Conservation (phyloP, 176 grass and related monocot species). For the Eremochloa ophiuroides region DNA sequence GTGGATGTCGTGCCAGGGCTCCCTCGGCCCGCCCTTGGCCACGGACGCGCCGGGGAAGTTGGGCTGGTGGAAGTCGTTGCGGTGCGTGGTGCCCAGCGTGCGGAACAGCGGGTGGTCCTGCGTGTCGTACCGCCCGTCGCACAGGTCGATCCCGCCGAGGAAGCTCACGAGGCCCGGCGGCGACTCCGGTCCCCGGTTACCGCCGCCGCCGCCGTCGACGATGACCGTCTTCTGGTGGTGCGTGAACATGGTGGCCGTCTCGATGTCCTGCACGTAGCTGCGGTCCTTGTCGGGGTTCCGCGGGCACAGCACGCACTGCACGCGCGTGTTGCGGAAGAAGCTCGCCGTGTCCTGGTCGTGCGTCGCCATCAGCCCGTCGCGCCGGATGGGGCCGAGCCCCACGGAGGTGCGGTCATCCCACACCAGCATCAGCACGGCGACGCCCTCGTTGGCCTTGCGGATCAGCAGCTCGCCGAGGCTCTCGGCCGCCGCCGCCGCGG, state of each 20-base stretch:
- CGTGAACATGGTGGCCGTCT: constrained; percentile 81
- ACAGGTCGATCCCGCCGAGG: constrained; percentile 76
- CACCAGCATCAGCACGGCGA: constrained; percentile 70
- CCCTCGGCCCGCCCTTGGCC: constrained; percentile 53
- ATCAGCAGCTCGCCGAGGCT: constrained; percentile 74
- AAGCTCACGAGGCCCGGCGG: constrained; percentile 33
- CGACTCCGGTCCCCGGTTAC: not conserved
- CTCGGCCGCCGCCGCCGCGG: not conserved
- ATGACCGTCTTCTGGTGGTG: constrained; percentile 90
- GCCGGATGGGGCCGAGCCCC: constrained; percentile 58
- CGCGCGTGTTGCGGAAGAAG: constrained; percentile 43
- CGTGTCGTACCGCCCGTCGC: constrained; percentile 69
- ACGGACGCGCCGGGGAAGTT: constrained; percentile 53
- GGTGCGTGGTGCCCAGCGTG: constrained; percentile 37
- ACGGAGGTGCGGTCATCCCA: constrained; percentile 86
- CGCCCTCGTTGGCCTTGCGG: constrained; percentile 57
- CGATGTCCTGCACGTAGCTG: constrained; percentile 65
- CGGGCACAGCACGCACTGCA: constrained; percentile 75
- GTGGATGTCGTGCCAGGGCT: constrained; percentile 76
- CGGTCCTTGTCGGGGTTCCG: constrained; percentile 58
- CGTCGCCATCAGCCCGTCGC: constrained; percentile 87
- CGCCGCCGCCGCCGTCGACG: constrained; percentile 26
- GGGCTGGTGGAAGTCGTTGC: constrained; percentile 58
- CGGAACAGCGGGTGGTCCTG: constrained; percentile 62
- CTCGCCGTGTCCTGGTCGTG: constrained; percentile 68